These are phyloP conservation scores for Xylariales sp. DNA, from an alignment of 2,329 filamentous ascomycete species.

Conservation along the genomic window DNA sequence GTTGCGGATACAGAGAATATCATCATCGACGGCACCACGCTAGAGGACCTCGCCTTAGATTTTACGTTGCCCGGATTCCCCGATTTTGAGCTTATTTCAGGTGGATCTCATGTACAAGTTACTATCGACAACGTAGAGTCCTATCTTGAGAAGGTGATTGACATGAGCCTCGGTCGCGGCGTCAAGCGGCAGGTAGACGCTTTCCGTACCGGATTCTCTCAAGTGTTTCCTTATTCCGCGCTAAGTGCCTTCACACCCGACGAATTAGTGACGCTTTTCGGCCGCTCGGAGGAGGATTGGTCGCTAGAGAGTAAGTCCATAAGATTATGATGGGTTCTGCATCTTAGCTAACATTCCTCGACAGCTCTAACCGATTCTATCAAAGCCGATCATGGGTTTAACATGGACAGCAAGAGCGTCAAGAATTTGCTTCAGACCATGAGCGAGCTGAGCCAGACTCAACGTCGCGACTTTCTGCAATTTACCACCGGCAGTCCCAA, in stretches of 20 bases:
- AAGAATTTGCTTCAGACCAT: slow-evolving; percentile 93
- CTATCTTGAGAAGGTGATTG: slow-evolving; percentile 90
- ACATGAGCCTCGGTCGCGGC: slow-evolving; percentile 89
- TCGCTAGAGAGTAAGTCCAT: slow-evolving; percentile 86
- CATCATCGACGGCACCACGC: slow-evolving; percentile 76
- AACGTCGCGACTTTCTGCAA: slow-evolving; percentile 93
- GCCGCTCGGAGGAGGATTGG: slow-evolving; percentile 94
- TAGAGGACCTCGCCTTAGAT: slow-evolving; percentile 91
- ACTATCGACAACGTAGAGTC: slow-evolving; percentile 91
- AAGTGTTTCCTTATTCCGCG: slow-evolving; percentile 95
- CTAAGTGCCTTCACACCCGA: slow-evolving; percentile 93
- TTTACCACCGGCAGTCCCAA: slow-evolving; percentile 99
- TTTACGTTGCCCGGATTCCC: slow-evolving; percentile 95
- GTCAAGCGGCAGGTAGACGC: slow-evolving; percentile 91
- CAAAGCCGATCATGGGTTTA: slow-evolving; percentile 98
- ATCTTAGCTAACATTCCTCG: slow-evolving; percentile 44
- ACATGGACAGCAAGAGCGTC: slow-evolving; percentile 97
- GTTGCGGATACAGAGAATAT: slow-evolving; percentile 75
- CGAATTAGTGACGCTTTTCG: slow-evolving; percentile 94
- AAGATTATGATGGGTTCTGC: not conserved
- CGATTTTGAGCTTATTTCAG: slow-evolving; percentile 80
- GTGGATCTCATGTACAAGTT: slow-evolving; percentile 79
- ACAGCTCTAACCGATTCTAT: slow-evolving; percentile 95
- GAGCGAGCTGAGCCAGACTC: slow-evolving; percentile 80
- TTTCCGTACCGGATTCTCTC: slow-evolving; percentile 90